Conservation (phyloP, 352 stramenopile genomes). For the Phytophthora pistaciae region DNA sequence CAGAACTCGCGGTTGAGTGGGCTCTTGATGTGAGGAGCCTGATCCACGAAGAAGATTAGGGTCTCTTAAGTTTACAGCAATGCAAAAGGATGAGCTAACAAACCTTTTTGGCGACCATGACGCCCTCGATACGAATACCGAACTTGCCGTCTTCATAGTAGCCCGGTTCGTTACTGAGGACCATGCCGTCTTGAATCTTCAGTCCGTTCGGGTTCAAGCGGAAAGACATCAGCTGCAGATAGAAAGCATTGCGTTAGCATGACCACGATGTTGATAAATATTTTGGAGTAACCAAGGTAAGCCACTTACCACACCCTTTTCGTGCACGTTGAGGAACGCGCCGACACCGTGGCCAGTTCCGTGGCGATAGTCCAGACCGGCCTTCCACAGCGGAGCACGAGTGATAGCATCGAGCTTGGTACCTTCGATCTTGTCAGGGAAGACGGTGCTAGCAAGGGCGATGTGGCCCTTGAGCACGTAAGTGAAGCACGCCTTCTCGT, state of each 20-base stretch:
- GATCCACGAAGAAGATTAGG: background rate
- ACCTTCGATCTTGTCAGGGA: slow-evolving; percentile 93
- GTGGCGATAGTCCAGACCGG: slow-evolving; percentile 97
- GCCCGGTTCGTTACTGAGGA: slow-evolving; percentile 98
- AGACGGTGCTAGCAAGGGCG: slow-evolving; percentile 89
- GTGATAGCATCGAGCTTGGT: slow-evolving; percentile 98
- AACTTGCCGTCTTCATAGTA: slow-evolving; percentile 99
- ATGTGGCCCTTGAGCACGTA: slow-evolving; percentile 98
- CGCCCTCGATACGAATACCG: slow-evolving; percentile 99
- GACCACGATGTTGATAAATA: background rate
- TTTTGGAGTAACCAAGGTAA: background rate
- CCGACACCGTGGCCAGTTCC: slow-evolving; percentile 98
- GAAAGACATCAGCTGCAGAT: slow-evolving; percentile 80
- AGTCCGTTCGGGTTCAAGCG: slow-evolving; percentile 82
- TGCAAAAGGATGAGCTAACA: slow-evolving; percentile 8
- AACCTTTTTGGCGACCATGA: slow-evolving; percentile 95
- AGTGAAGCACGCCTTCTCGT: slow-evolving; percentile 97
- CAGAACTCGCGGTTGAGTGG: slow-evolving; percentile 91
- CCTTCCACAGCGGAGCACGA: slow-evolving; percentile 94
- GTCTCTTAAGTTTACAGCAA: background rate
- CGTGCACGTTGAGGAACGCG: slow-evolving; percentile 97
- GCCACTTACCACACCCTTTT: slow-evolving; percentile 85
- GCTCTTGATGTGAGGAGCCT: slow-evolving; percentile 72
- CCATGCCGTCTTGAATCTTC: slow-evolving; percentile 95
- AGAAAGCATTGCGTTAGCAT: slow-evolving; percentile 12